Conservation (phyloP, 2,329 filamentous ascomycete genomes). For the Cladophialophora yegresii region DNA sequence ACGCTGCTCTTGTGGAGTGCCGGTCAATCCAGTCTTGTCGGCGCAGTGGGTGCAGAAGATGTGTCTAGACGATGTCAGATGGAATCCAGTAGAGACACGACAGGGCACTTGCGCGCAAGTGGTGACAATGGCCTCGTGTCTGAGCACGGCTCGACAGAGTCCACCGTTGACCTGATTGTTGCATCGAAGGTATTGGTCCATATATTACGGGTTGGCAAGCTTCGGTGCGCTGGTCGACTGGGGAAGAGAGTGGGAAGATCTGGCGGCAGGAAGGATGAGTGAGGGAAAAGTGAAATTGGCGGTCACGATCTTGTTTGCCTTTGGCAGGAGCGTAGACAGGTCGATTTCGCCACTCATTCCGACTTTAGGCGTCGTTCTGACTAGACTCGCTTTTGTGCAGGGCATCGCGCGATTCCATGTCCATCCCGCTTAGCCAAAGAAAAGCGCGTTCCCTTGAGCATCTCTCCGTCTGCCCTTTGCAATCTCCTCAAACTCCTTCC, state of each 20-base stretch:
- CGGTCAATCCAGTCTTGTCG: slow-evolving; percentile 63
- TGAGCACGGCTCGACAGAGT: slow-evolving; percentile 70
- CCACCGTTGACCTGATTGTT: slow-evolving; percentile 60
- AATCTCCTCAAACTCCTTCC: slow-evolving; percentile 71
- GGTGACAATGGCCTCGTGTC: slow-evolving; percentile 75
- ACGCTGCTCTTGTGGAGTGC: slow-evolving; percentile 55
- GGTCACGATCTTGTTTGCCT: neutral
- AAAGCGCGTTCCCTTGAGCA: slow-evolving; percentile 87
- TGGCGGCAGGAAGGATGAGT: neutral
- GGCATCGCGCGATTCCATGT: neutral
- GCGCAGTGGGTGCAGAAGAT: slow-evolving; percentile 81
- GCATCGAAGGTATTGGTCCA: slow-evolving; percentile 76
- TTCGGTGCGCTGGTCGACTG: neutral
- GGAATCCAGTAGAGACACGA: slow-evolving; percentile 1
- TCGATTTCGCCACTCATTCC: neutral
- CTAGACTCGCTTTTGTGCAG: no score
- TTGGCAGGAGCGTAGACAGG: neutral
- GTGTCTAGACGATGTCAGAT: slow-evolving; percentile 59
- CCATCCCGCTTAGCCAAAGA: slow-evolving; percentile 58
- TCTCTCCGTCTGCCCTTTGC: slow-evolving; percentile 73
- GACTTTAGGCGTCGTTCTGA: neutral
- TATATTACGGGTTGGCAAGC: slow-evolving; percentile 67
- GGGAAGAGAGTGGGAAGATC: slow-evolving; percentile 15
- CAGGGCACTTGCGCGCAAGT: slow-evolving; percentile 70
- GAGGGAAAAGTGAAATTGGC: neutral